Base-by-base conservation (phyloP, 2,329 filamentous ascomycete species). In the Alternaria conjuncta region DNA sequence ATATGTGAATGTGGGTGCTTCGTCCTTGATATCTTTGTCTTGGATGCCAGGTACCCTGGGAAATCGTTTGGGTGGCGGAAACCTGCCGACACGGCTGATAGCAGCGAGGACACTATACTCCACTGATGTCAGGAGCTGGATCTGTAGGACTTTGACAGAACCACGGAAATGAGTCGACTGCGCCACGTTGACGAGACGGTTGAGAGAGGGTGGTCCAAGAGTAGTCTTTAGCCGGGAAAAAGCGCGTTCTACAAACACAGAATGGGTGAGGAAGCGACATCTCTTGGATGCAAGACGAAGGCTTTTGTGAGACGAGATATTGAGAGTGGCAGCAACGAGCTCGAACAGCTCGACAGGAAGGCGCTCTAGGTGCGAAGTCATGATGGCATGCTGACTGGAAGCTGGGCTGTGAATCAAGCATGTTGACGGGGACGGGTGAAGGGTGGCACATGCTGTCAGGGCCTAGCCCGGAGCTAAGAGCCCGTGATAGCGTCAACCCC, bases 291-390 rank as follows among this genome's bases (percentile, higher is more conserved):
- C 54, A 18, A 77, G 69, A 47, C 76, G 75, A 12, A 78, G 55
- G 18, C 59, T 50, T 23, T 68, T 64, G 26, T 71, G 71, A 11
- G 65, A 65, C 7, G 58, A 20, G 9, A 72, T 45, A 25, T 67
- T 53, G 20, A 78, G 55, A 46, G 65, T 41, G 36, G 56, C 50
- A 47, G 69, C 63, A 26, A 77, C 64, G 26, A 72, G 55, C 23
- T 77, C 75, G 36, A 74, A 68, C 7, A 77, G 64, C 71, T 78
- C 76, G 15, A 71, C 67, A 20, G 74, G 73, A 47, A 78, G 73
- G 45, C 61, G 54, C 53, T 75, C 75, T 26, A 78, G 61, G 5
- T 55, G 62, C 45, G 75, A 69, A 50, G 61, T 51, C 72, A 76
- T 78, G 18, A 25, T 12, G 32, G 8, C 49, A 53, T 41, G 11